Percentiles rank a stretch among this genome's conserved stretches.
Conservation (phyloP, 2,329 filamentous ascomycete genomes). For the Botrytis medusae region DNA sequence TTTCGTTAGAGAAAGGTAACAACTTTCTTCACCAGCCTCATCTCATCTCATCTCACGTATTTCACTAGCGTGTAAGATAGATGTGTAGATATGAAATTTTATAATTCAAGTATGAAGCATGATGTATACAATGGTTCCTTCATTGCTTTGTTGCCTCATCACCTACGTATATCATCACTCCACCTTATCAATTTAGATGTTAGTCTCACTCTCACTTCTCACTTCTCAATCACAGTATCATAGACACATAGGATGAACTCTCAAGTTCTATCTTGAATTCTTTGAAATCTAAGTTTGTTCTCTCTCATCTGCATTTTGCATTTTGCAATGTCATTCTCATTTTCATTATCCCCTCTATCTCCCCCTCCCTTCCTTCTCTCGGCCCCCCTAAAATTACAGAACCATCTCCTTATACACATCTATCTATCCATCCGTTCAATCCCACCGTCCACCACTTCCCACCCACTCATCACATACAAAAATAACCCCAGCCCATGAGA, state of each 20-base stretch:
- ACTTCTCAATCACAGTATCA: too few species aligned
- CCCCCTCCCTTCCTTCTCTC: too few species aligned
- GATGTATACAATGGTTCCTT: too few species aligned
- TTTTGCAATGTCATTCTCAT: background rate
- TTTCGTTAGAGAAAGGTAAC: background rate
- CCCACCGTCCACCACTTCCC: background rate
- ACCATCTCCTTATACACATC: background rate
- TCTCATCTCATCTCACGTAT: background rate
- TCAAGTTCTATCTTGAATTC: too few species aligned
- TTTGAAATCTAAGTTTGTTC: too few species aligned
- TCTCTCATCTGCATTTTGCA: too few species aligned
- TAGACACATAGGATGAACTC: background rate
- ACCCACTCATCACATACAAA: background rate
- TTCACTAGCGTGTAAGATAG: accelerated
- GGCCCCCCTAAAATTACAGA: background rate
- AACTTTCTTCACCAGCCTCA: background rate
- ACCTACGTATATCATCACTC: too few species aligned
- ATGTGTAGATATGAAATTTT: accelerated
- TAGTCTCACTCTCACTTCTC: too few species aligned
- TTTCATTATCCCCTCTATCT: background rate
- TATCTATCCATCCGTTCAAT: background rate
- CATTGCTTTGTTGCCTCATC: too few species aligned
- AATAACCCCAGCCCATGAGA: background rate
- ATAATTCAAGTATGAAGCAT: background rate
- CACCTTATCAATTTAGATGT: too few species aligned